Evolutionary conservation across 768 basidiomycete species (phyloP), one percentile per base, ranked within the genome.

Genomic region (Mycena leptocephala): DNA sequence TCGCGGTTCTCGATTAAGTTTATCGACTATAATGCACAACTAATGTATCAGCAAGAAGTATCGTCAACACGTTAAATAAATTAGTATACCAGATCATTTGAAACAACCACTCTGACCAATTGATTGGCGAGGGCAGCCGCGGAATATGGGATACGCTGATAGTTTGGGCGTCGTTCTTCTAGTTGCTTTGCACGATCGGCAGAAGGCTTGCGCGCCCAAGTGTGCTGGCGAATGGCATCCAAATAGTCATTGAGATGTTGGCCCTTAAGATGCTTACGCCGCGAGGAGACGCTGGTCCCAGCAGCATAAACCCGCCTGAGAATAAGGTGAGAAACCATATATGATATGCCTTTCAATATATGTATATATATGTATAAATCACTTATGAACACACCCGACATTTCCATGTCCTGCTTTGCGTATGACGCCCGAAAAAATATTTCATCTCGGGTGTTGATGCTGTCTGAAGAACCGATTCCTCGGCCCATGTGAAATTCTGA

Each of bases 1-100:
- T 83, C 80, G 4, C 28, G 73, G 58, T 79, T 75, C 51, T 84
- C 78, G 20, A 84, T 72, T 30, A 84, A 70, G 55, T 81, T 83
- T 24, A 83, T 76, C 1, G 83, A 80, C 82, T 83, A 35, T 51
- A 24, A 51, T 51, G 26, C n/a, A 51, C 48, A 51, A 7, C 18
- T 24, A 51, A 51, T 51, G 18, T 51, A 51, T 51, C 48, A 51
- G 48, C 48, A 51, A 51, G 48, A 51, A 51, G n/a, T 24, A 51
- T 51, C n/a, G 5, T 51, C 6, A 66, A 69, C 56, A 74, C 16
- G 33, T 28, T 32, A 70, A 39, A 67, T 24, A 16, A 51, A 51
- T n/a, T 51, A 24, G 24, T 33, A 18, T 55, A 67, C 65, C 30
- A 67, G 24, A 26, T 67, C 65, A 37, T 67, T 67, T 14, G 65